Evolutionary conservation across 768 basidiomycete genomes (phyloP).

Genomic region (Amanita pallidorosea): DNA sequence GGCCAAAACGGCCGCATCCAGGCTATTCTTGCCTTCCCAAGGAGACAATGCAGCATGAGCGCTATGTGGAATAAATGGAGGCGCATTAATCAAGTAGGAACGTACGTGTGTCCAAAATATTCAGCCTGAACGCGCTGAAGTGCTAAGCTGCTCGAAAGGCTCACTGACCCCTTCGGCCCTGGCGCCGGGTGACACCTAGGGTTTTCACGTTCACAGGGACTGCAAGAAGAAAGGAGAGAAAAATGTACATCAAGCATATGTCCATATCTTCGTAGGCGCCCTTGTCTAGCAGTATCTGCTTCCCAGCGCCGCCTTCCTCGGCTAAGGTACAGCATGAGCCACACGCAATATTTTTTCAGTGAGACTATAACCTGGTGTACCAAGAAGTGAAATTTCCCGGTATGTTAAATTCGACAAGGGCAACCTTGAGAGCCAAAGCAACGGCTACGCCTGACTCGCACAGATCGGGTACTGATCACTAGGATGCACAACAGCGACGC

Average conservation of each 20-base stretch:
- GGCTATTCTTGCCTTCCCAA: slow-evolving; percentile 77
- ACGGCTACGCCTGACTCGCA: slow-evolving; percentile 48
- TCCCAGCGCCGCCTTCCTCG: slow-evolving; percentile 73
- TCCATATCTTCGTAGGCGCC: slow-evolving; percentile 73
- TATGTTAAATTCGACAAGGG: slow-evolving; percentile 49
- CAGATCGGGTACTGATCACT: background rate
- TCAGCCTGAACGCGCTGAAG: slow-evolving; percentile 49
- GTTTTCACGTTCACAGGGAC: background rate
- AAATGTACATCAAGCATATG: slow-evolving; percentile 58
- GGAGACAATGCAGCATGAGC: slow-evolving; percentile 74
- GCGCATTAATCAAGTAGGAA: background rate
- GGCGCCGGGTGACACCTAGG: slow-evolving; percentile 75
- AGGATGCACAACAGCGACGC: background rate
- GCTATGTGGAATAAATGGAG: slow-evolving; percentile 20
- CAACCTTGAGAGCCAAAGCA: slow-evolving; percentile 56
- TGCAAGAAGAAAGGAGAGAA: background rate
- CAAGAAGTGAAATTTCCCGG: slow-evolving; percentile 61
- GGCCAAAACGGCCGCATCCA: slow-evolving; percentile 81
- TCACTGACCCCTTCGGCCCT: slow-evolving; percentile 60
- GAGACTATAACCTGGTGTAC: slow-evolving; percentile 56
- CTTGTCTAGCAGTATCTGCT: slow-evolving; percentile 53
- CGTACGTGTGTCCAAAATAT: slow-evolving; percentile 66
- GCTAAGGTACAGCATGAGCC: slow-evolving; percentile 28
- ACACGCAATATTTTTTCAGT: background rate
- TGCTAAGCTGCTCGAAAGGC: slow-evolving; percentile 55